Percentiles rank a stretch among this genome's conserved stretches.
Conservation (phyloP, 768 basidiomycete genomes). For the Cytidiella melzeri region DNA sequence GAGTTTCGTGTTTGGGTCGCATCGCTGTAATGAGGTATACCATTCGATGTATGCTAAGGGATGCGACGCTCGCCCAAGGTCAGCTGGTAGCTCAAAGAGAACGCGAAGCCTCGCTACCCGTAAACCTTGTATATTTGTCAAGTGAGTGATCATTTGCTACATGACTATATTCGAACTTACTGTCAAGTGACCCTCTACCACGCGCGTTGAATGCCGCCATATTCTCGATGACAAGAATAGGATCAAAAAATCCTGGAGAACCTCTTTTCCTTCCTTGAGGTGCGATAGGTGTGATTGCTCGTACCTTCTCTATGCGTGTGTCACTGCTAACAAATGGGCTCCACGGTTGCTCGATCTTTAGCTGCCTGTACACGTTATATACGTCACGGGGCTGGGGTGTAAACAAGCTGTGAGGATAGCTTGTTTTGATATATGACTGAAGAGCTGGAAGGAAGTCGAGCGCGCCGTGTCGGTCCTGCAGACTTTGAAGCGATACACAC, state of each 20-base stretch:
- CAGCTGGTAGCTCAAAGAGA: slow-evolving; percentile 6
- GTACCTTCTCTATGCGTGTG: not conserved
- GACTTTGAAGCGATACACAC: not conserved
- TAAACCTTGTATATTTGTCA: not conserved
- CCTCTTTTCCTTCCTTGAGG: not conserved
- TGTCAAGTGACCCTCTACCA: not conserved
- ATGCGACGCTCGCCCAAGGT: slow-evolving; percentile 1
- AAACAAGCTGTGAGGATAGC: not conserved
- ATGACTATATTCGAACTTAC: not conserved
- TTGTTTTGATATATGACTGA: not conserved
- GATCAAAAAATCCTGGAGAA: not conserved
- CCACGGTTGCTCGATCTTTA: slow-evolving; percentile 1
- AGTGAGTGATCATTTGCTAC: not conserved
- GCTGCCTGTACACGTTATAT: slow-evolving; percentile 7
- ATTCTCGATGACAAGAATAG: slow-evolving; percentile 3
- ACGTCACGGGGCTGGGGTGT: not conserved
- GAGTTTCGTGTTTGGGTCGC: not conserved
- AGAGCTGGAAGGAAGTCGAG: not conserved
- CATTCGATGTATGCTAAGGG: slow-evolving; percentile 8
- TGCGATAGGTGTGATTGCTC: not conserved
- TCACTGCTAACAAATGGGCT: not conserved
- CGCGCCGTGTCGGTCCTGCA: not conserved
- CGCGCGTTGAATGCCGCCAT: not conserved
- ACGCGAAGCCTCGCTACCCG: slow-evolving; percentile 3
- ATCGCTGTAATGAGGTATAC: slow-evolving; percentile 4